Evolutionary conservation across 345 rosid species (phyloP).

Genomic region (Eucalyptus erythrocorys): DNA sequence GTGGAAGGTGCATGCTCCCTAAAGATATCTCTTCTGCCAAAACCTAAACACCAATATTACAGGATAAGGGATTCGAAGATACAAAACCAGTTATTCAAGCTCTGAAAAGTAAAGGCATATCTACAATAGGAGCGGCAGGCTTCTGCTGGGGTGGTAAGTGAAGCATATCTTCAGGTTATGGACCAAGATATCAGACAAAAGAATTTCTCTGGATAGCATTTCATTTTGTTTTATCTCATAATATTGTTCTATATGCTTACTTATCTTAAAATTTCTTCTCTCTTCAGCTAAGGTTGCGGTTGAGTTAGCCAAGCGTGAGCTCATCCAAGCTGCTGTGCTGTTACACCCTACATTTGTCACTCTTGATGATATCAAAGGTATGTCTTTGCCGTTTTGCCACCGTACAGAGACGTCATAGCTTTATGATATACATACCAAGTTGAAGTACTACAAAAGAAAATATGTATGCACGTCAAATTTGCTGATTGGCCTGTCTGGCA

Average conservation of each 20-base stretch:
- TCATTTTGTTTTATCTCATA: neutral
- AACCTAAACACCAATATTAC: neutral
- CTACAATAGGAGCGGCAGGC: slow-evolving; percentile 32
- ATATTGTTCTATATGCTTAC: neutral
- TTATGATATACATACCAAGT: neutral
- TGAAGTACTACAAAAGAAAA: neutral
- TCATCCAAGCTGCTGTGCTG: slow-evolving; percentile 54
- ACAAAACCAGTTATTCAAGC: slow-evolving; percentile 47
- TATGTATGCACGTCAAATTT: neutral
- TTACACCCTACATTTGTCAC: slow-evolving; percentile 66
- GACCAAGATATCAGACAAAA: neutral
- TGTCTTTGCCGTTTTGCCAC: neutral
- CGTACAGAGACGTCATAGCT: neutral
- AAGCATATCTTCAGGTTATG: neutral
- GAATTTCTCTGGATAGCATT: neutral
- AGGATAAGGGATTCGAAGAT: slow-evolving; percentile 74
- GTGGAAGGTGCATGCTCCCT: neutral
- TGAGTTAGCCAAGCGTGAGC: slow-evolving; percentile 37
- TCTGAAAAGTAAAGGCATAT: slow-evolving; percentile 42
- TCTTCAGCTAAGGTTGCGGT: slow-evolving; percentile 66
- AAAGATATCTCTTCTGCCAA: neutral
- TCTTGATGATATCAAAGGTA: slow-evolving; percentile 70
- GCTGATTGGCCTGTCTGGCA: slow-evolving; percentile 1
- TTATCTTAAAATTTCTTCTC: neutral
- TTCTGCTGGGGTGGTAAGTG: slow-evolving; percentile 32